phyloP scores from a whole-genome alignment of 2,329 filamentous ascomycete species.

The Raffaelea albimanens region DNA sequence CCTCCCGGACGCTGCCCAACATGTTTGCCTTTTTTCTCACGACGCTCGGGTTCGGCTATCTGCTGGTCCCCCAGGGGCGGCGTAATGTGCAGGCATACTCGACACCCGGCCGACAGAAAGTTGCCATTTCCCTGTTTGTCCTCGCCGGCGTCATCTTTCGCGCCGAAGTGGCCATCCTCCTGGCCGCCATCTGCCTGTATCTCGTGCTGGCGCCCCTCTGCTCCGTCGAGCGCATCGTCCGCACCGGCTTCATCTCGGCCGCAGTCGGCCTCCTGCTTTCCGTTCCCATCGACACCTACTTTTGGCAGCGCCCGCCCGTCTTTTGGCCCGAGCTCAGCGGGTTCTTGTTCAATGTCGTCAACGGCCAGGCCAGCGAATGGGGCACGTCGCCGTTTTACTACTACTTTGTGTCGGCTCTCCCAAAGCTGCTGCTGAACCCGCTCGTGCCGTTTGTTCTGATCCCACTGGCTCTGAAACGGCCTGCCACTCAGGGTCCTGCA shows the following conservation, averaged over 20 bases:
- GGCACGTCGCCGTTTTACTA: slow-evolving; percentile 77
- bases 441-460: slow-evolving; percentile 46
- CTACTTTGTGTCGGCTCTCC: slow-evolving; percentile 76
- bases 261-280: slow-evolving; percentile 59
- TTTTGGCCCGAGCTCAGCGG: slow-evolving; percentile 86
- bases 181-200: slow-evolving; percentile 57
- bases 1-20: slow-evolving; percentile 84
- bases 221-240: slow-evolving; percentile 47
- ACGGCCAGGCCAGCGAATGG: slow-evolving; percentile 78
- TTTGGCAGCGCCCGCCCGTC: slow-evolving; percentile 61
- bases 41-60: slow-evolving; percentile 38
- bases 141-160: slow-evolving; percentile 78
- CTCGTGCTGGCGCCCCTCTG: slow-evolving; percentile 42
- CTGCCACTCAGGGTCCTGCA: slow-evolving; percentile 32
- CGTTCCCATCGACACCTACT: slow-evolving; percentile 76
- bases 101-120: slow-evolving; percentile 37
- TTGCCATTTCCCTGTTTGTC: slow-evolving; percentile 67
- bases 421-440: slow-evolving; percentile 77
- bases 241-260: slow-evolving; percentile 56
- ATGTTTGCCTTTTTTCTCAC: slow-evolving; percentile 87
- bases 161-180: slow-evolving; percentile 76
- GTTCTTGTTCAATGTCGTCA: slow-evolving; percentile 85
- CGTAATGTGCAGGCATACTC: neutral
- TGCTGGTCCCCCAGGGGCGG: slow-evolving; percentile 3
- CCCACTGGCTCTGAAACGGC: slow-evolving; percentile 38